Base-by-base conservation (phyloP, 2,329 filamentous ascomycete species). In the Colletotrichum lindemuthianum region DNA sequence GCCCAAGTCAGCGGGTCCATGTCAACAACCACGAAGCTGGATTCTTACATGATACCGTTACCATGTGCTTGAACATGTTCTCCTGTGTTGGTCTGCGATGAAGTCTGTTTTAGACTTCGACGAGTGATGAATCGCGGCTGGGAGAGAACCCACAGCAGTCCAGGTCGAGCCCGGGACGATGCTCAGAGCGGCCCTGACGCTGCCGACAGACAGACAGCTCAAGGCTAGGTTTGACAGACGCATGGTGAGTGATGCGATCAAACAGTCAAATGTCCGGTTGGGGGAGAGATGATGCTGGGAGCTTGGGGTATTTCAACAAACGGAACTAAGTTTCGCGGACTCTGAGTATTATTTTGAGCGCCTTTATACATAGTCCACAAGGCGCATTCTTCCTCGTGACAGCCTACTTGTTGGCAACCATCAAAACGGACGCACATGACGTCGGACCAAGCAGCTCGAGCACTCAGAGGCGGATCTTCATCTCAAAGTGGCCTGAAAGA, bases 21-120 rank as follows among this genome's bases (percentile, higher is more conserved):
- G n/a, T n/a, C 16, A 7, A n/a, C 8, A 34, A 12, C 4, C 11
- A 16, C 16, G 32, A 13, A 8, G 4, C 16, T 41, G 13, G 9
- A 4, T 7, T 16, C 59, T 49, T 45, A 59, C 70, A 89, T 83
- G n/a, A 91, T 79, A 44, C 88, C 88, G 1, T 84, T 86, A 2
- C 88, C 89, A 70, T 91, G 89, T 0, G 89, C 89, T 77, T 91
- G 88, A 3, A 91, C 78, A 68, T 89, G 86, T 37, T 84, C 80
- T 7, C 82, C 83, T 1, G 73, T 75, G 52, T 83, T 79, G 6
- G 77, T 77, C 73, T 81, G 36, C 9, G 60, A 48, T 3, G 72
- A 2, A 1, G 6, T 4, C 66, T 37, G 59, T 13, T 12, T 37
- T 1, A 24, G 24, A 8, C 1, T 44, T 8, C 2, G 0, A 41